Conservation (phyloP, 2,329 filamentous ascomycete species). For the Aaosphaeria pasadenensis region DNA sequence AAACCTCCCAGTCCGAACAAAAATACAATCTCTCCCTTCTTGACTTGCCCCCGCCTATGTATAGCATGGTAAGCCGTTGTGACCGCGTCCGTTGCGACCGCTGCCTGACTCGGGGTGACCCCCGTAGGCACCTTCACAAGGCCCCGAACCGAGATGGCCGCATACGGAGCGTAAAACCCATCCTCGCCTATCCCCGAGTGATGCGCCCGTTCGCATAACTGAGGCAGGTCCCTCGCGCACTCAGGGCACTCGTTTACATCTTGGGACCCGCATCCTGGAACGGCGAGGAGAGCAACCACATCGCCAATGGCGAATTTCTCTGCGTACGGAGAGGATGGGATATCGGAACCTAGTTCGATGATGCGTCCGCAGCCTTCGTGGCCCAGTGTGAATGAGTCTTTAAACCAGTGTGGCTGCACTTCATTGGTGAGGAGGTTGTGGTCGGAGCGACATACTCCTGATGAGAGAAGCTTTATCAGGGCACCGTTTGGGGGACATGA, state of each 20-base stretch:
- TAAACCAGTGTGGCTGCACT: slow-evolving; percentile 15
- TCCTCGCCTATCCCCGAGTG: slow-evolving; percentile 17
- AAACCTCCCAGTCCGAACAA: slow-evolving; percentile 18
- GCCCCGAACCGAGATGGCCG: slow-evolving; percentile 13
- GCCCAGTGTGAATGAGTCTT: slow-evolving; percentile 15
- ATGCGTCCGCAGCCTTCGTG: slow-evolving; percentile 18
- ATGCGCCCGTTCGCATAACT: slow-evolving; percentile 11
- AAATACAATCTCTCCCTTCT: slow-evolving; percentile 12
- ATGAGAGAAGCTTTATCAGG: slow-evolving; percentile 15
- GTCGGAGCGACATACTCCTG: slow-evolving; percentile 18
- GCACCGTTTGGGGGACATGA: slow-evolving; percentile 9
- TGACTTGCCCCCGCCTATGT: slow-evolving; percentile 13
- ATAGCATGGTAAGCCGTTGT: slow-evolving; percentile 21
- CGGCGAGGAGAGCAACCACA: slow-evolving; percentile 12
- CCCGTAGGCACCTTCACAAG: slow-evolving; percentile 12
- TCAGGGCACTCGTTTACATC: slow-evolving; percentile 10
- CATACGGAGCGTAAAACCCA: slow-evolving; percentile 14
- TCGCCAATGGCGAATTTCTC: slow-evolving; percentile 11
- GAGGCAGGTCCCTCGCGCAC: slow-evolving; percentile 11
- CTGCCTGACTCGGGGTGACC: slow-evolving; percentile 14
- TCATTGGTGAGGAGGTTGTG: slow-evolving; percentile 19
- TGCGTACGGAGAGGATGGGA: neutral
- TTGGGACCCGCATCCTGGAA: slow-evolving; percentile 12
- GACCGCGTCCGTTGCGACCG: slow-evolving; percentile 18
- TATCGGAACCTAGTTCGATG: slow-evolving; percentile 6